Conservation (phyloP, 2,329 filamentous ascomycete species). For the Acrocalymma vagum region DNA sequence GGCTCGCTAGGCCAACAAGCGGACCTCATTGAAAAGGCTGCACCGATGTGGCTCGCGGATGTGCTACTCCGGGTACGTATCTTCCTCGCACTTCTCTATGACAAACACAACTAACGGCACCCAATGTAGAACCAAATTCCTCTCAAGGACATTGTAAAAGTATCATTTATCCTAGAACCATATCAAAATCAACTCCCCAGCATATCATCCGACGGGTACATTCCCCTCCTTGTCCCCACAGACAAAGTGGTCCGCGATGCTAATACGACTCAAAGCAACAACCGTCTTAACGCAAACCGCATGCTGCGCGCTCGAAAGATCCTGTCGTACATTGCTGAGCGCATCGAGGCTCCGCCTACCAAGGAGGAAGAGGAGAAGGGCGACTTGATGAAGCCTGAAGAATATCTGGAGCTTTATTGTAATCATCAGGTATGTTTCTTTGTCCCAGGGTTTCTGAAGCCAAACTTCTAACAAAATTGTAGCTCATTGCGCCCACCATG, state of each 20-base stretch:
- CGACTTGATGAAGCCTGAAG: conserved; percentile 74
- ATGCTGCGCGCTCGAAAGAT: conserved; percentile 98
- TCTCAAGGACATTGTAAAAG: conserved; percentile 90
- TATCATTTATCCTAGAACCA: conserved; percentile 91
- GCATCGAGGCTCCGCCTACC: conserved; percentile 77
- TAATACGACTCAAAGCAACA: conserved; percentile 66
- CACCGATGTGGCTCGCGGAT: conserved; percentile 92
- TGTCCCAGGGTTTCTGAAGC: not conserved
- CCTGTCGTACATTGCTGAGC: conserved; percentile 87
- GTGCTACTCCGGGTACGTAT: conserved; percentile 74
- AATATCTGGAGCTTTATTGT: conserved; percentile 95
- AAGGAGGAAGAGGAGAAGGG: conserved; percentile 56
- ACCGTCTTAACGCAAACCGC: conserved; percentile 91
- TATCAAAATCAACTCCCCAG: conserved; percentile 77
- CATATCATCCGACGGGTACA: conserved; percentile 76
- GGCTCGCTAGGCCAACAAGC: conserved; percentile 78
- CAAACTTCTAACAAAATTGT: conserved; percentile 2
- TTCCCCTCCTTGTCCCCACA: conserved; percentile 31
- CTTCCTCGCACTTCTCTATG: not conserved
- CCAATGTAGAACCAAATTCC: conserved; percentile 77
- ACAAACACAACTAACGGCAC: not conserved
- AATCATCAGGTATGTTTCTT: conserved; percentile 78
- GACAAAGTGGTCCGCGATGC: conserved; percentile 30
- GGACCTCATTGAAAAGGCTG: conserved; percentile 84
- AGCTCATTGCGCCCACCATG: conserved; percentile 80